Conservation (phyloP, 495 filamentous ascomycete genomes). For the Glonium stellatum region DNA sequence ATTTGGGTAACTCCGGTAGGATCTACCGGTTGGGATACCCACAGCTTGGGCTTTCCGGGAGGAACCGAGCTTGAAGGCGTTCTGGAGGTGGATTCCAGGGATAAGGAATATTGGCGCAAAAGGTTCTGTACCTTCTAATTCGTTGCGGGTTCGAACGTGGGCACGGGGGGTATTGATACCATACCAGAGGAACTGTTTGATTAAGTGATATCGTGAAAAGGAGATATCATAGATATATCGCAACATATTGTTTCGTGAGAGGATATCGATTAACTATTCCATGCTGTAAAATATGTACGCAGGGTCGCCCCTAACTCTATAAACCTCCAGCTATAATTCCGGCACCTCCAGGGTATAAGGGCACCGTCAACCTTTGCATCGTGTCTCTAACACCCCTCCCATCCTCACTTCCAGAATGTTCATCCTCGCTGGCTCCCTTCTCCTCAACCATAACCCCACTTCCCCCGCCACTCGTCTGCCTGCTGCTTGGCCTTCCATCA, state of each 20-base stretch:
- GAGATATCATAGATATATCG: neutral
- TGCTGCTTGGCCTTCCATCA: slow-evolving; percentile 2
- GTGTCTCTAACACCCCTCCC: neutral
- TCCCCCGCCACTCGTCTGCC: slow-evolving; percentile 12
- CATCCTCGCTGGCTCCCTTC: slow-evolving; percentile 31
- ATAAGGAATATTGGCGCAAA: too few relatives aligned
- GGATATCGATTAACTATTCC: neutral
- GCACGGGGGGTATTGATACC: too few relatives aligned
- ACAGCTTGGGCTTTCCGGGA: neutral
- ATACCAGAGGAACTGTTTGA: too few relatives aligned
- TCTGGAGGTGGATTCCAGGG: too few relatives aligned
- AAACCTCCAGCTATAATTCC: slow-evolving; percentile 10
- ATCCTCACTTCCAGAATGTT: slow-evolving; percentile 13
- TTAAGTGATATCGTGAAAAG: too few relatives aligned
- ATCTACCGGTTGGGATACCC: neutral
- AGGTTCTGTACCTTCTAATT: too few relatives aligned
- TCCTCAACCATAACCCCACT: slow-evolving; percentile 45
- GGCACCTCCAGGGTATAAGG: slow-evolving; percentile 19
- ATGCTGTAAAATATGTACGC: neutral
- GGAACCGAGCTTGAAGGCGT: too few relatives aligned
- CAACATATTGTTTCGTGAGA: neutral
- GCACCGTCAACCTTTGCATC: slow-evolving; percentile 19
- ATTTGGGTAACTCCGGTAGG: neutral
- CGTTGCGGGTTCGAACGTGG: too few relatives aligned
- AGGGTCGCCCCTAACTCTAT: neutral